phyloP scores from a whole-genome alignment of 768 basidiomycete species.

The Tricholomella constricta region DNA sequence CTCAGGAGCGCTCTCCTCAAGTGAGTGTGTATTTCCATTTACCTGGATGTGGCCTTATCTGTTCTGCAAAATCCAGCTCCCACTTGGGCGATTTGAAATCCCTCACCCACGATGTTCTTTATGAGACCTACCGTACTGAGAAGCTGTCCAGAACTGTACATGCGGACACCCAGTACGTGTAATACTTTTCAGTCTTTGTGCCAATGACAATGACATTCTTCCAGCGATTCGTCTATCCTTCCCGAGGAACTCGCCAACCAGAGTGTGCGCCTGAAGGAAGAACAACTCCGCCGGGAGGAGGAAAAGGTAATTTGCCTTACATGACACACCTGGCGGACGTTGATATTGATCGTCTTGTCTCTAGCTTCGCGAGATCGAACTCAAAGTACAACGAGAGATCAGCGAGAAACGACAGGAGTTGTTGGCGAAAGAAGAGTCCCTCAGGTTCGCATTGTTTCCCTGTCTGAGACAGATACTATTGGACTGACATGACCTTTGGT shows the following conservation, averaged over 20 bases:
- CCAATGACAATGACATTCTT: conserved; percentile 19
- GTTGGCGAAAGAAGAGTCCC: conserved; percentile 93
- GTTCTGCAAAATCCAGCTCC: conserved; percentile 58
- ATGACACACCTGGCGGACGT: not conserved
- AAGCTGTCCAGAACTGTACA: conserved; percentile 92
- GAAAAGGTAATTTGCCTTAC: conserved; percentile 68
- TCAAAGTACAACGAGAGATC: conserved; percentile 97
- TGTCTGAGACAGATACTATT: not conserved
- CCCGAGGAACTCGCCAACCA: conserved; percentile 98
- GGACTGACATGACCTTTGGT: conserved; percentile 9
- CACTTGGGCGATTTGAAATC: conserved; percentile 95
- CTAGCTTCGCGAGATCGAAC: conserved; percentile 94
- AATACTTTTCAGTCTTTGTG: conserved; percentile 4
- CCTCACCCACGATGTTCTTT: conserved; percentile 89
- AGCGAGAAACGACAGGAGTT: conserved; percentile 97
- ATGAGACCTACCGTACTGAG: conserved; percentile 98
- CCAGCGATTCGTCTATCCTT: conserved; percentile 83
- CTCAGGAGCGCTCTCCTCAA: conserved; percentile 89
- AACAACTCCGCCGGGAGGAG: conserved; percentile 95
- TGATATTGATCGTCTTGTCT: conserved; percentile 11
- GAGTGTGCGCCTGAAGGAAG: conserved; percentile 97
- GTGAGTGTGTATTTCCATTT: conserved; percentile 42
- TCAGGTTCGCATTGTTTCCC: conserved; percentile 54
- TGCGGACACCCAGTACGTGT: conserved; percentile 67
- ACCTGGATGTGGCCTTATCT: not conserved